Base-by-base conservation (phyloP, 163 green algal genomes). In the Scenedesmus sp. region DNA sequence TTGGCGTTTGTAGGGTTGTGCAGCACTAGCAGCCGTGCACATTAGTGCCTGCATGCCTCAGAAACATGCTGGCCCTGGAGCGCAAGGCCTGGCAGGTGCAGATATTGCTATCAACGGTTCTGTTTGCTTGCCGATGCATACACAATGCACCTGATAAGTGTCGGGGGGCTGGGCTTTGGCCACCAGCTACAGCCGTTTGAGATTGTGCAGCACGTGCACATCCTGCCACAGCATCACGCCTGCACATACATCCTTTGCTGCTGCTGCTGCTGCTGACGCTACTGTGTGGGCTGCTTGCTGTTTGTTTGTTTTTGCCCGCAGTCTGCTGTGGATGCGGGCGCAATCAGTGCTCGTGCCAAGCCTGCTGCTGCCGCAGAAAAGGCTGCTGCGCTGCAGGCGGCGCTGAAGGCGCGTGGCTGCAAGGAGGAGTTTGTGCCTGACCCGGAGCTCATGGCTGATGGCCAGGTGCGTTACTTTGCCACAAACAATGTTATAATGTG, bases 381-480 rank as follows among this genome's bases (percentile, higher is more conserved):
- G 85, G 90, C 90, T 55, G 91, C 95, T 64, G 88, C 95, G 90
- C 90, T 96, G 73, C 82, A 95, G 66, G 90, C 70, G 0, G 52
- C 84, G 23, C 95, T 98, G 23, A 73, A 81, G 81, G 66, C 93
- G 26, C 92, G 97, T 20, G 97, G 97, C 90, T 97, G 96, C 92
- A 95, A 93, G 34, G 96, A 98, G 94, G 93, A 97, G 62, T 98
- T 98, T 79, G 86, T 96, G 46, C 91, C 96, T 81, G 95, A 98
- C 83, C 91, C 94, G 3, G 93, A 93, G 23, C 93, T 98, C 55
- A 91, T 98, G 90, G 82, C 91, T 9, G 86, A 97, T 56, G 97
- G 97, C 0, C 89, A 95, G 95, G 96, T 97, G 64, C 2, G 92
- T 4, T 64, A 12, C 4, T 34, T 5, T 10, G 26, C 9, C 10